These are phyloP conservation scores for Plantago ovata DNA, from an alignment of 257 asterid genomes.

Conservation along the genomic window DNA sequence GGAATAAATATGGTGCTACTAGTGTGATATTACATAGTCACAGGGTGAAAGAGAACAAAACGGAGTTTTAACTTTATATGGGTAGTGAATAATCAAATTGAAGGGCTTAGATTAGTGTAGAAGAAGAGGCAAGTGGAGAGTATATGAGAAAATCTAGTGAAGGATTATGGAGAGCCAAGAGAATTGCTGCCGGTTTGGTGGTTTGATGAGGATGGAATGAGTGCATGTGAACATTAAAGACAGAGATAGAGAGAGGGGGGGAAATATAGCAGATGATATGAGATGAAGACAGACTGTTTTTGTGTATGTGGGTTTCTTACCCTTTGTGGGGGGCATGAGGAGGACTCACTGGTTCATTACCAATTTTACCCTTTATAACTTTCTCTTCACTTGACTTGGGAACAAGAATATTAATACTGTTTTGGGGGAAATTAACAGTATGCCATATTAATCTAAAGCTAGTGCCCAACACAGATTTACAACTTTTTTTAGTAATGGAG, in stretches of 20 bases:
- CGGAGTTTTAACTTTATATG: conserved; percentile 18
- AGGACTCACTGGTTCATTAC: conserved; percentile 11
- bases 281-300: neutral
- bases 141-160: conserved; percentile 42
- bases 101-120: conserved; percentile 37
- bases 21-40: conserved; percentile 5
- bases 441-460: no score
- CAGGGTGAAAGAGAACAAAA: conserved; percentile 28
- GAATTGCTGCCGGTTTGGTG: neutral
- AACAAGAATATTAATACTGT: neutral
- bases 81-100: no score
- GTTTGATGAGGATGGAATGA: conserved; percentile 23
- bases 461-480: no score
- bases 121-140: conserved; percentile 17
- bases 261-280: neutral
- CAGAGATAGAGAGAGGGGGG: conserved; percentile 6
- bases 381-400: neutral
- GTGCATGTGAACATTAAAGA: conserved; percentile 52
- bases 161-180: conserved; percentile 41
- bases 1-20: conserved; percentile 1
- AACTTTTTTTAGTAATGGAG: no score
- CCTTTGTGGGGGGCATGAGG: conserved; percentile 13
- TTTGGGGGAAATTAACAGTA: neutral
- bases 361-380: conserved; percentile 17
- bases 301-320: conserved; percentile 28